phyloP scores from a whole-genome alignment of 2,329 filamentous ascomycete species.

The Penicillium sp. region DNA sequence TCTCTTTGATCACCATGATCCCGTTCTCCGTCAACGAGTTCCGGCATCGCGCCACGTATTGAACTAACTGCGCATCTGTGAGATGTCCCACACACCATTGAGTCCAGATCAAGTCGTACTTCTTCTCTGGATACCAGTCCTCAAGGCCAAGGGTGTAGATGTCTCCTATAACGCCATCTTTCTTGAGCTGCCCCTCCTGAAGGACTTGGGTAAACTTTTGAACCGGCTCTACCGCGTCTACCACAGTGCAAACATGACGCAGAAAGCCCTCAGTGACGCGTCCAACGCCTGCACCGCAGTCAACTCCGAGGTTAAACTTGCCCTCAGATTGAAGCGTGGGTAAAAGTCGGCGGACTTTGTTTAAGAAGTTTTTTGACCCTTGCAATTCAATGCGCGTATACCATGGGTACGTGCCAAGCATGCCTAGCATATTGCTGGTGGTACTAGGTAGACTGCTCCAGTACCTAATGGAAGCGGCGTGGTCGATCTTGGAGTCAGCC shows the following conservation, averaged over 20 bases:
- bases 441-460: constrained; percentile 42
- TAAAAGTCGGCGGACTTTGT: constrained; percentile 58
- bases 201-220: constrained; percentile 73
- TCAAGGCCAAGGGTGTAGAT: constrained; percentile 76
- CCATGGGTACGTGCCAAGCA: constrained; percentile 72
- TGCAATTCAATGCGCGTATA: constrained; percentile 71
- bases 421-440: constrained; percentile 60
- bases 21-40: constrained; percentile 47
- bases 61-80: constrained; percentile 70
- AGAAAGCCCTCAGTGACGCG: constrained; percentile 78
- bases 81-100: constrained; percentile 91
- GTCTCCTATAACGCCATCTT: constrained; percentile 56
- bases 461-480: constrained; percentile 41
- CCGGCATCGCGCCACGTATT: constrained; percentile 66
- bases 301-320: constrained; percentile 47
- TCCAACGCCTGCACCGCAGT: constrained; percentile 74
- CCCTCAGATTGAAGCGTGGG: constrained; percentile 16
- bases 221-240: constrained; percentile 86
- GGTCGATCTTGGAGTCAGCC: constrained; percentile 34
- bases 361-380: constrained; percentile 69
- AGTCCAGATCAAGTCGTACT: constrained; percentile 82
- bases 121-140: constrained; percentile 60
- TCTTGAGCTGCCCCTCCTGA: constrained; percentile 37
- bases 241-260: constrained; percentile 65
- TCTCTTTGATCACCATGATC: constrained; percentile 77